These are phyloP conservation scores for Podosphaera xanthii DNA, from an alignment of 2,329 filamentous ascomycete genomes.

Conservation along the genomic window DNA sequence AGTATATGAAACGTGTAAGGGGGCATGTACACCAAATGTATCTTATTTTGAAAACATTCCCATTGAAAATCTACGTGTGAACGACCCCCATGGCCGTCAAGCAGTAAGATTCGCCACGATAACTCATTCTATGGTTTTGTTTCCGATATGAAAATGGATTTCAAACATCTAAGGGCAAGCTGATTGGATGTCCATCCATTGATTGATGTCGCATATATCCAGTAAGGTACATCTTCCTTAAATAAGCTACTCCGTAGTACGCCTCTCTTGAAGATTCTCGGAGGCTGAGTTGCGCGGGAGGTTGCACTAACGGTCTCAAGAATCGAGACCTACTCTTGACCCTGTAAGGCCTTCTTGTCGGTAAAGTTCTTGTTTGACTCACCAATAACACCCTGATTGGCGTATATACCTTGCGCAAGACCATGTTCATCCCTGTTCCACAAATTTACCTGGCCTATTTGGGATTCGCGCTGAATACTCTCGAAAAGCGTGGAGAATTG, in stretches of 20 bases:
- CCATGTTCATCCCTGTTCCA: conserved; percentile 1
- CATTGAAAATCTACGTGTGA: background rate
- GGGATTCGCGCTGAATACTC: background rate
- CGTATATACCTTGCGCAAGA: background rate
- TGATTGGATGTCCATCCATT: background rate
- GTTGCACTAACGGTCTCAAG: background rate
- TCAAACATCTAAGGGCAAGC: background rate
- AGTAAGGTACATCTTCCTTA: background rate
- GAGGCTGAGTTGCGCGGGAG: background rate
- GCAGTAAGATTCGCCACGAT: background rate
- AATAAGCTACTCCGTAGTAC: background rate
- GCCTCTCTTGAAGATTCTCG: background rate
- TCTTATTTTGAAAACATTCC: background rate
- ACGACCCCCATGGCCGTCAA: background rate
- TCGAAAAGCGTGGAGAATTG: background rate
- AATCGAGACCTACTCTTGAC: background rate
- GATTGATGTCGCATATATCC: background rate
- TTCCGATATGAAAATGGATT: background rate
- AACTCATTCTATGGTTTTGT: background rate
- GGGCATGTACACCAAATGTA: background rate
- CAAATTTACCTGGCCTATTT: background rate
- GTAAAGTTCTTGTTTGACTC: background rate
- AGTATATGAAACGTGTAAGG: background rate
- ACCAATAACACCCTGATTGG: background rate
- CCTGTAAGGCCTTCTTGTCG: background rate